phyloP scores from a whole-genome alignment of 495 filamentous ascomycete species.

The Penicillium roqueforti region DNA sequence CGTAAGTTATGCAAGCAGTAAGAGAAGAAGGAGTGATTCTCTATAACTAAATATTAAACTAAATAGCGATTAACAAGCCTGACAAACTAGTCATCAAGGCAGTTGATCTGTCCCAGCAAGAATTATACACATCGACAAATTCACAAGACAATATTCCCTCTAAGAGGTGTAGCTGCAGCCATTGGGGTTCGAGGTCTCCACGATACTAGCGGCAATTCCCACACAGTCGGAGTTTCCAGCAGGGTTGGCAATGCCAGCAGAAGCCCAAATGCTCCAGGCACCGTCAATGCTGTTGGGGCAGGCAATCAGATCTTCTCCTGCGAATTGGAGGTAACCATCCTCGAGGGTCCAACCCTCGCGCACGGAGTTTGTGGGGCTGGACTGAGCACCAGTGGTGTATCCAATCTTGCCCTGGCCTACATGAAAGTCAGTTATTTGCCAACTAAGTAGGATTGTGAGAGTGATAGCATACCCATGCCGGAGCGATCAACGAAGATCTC shows the following conservation, averaged over 20 bases:
- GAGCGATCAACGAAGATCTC: conserved; percentile 50
- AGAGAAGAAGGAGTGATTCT: too few relatives aligned
- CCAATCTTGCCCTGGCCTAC: conserved; percentile 47
- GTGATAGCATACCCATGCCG: conserved; percentile 42
- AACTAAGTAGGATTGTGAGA: background rate
- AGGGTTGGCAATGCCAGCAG: conserved; percentile 39
- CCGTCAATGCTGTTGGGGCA: conserved; percentile 48
- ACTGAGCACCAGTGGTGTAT: conserved; percentile 42
- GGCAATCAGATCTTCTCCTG: conserved; percentile 40
- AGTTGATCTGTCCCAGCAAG: too few relatives aligned
- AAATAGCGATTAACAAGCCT: too few relatives aligned
- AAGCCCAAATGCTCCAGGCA: conserved; percentile 48
- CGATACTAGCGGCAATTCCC: conserved; percentile 35
- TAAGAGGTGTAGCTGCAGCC: conserved; percentile 59
- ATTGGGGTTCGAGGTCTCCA: conserved; percentile 25
- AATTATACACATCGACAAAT: background rate
- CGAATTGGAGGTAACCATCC: conserved; percentile 40
- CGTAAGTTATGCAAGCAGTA: too few relatives aligned
- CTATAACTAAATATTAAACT: too few relatives aligned
- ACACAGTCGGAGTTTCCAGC: conserved; percentile 43
- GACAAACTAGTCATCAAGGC: too few relatives aligned
- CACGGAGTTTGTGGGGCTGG: conserved; percentile 38
- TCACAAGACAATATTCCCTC: conserved; percentile 14
- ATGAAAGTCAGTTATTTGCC: conserved; percentile 6
- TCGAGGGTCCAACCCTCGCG: conserved; percentile 42